Percentiles rank a stretch among this genome's conserved stretches.
Conservation (phyloP, 78 protist genomes). For the Dictyostelium citrinum region DNA sequence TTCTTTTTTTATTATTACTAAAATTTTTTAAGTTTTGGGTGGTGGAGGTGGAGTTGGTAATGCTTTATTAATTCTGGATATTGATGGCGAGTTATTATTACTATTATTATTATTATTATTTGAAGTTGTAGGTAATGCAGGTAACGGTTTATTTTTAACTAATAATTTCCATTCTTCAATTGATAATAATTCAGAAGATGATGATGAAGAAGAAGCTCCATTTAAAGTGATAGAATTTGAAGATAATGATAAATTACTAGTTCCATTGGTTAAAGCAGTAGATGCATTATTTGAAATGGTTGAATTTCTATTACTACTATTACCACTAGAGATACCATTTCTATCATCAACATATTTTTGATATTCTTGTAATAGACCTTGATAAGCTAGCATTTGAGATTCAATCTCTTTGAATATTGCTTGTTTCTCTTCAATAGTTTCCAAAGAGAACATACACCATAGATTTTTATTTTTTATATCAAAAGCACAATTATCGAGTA, state of each 20-base stretch:
- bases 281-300: background rate
- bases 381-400: background rate
- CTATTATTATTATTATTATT: background rate
- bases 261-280: background rate
- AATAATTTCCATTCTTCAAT: conserved; percentile 52
- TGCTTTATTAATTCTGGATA: background rate
- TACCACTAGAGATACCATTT: background rate
- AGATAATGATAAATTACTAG: background rate
- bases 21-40: background rate
- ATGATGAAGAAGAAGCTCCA: background rate
- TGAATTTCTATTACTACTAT: background rate
- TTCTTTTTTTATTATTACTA: background rate
- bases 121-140: conserved; percentile 10
- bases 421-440: background rate
- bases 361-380: conserved; percentile 17
- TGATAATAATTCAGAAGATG: background rate
- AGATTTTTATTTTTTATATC: background rate
- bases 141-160: conserved; percentile 65
- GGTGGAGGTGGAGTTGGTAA: conserved; percentile 34
- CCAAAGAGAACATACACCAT: conserved; percentile 22
- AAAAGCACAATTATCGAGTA: background rate
- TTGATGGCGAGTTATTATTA: background rate
- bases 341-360: conserved; percentile 43
- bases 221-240: background rate
- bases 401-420: background rate